Evolutionary conservation across 805 yeast species (phyloP), one percentile per base, ranked within the genome.

Genomic region (Yarrowia sp.): DNA sequence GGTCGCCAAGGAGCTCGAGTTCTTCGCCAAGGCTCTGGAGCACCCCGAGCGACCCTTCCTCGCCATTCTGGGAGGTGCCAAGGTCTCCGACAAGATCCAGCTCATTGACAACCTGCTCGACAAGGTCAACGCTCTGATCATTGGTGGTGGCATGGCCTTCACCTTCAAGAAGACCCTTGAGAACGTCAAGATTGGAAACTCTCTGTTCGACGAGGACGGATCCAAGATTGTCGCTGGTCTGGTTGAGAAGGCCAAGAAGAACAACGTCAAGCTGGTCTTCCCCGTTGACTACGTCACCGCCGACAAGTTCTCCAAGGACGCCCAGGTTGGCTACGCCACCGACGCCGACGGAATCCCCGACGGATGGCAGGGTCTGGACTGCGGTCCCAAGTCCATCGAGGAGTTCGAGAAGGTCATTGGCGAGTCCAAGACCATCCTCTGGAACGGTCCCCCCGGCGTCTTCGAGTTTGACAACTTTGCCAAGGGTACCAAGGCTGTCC

Each of bases 401-500:
- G 85, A 90, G 74, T 95, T 90, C 79, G 86, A 88, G 73, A 87
- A 83, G 73, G 88, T 97, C 72, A 91, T 95, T 75, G 89, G 90
- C 73, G 85, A 89, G 82, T 96, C 99, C 75, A 92, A 94, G 88
- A 95, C 99, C 77, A 94, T 95, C 76, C 95, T 95, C 79, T 95
- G 99, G 99, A 95, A 95, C 85, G 99, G 99, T 80, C 99, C 99
- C 73, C 98, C 99, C 82, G 99, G 99, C 86, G 99, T 95, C 75
- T 95, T 95, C 80, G 99, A 95, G 85, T 95, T 95, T 78, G 97
- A 91, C 74, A 85, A 85, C 77, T 95, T 95, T 79, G 89, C 97
- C 74, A 81, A 81, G 70, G 98, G 98, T 83, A 94, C 98, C 79
- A 91, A 93, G 84, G 70, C 92, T 70, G 82, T 94, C 82, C 87